A percentile compares a stretch with the other conserved stretches of the same genome.
Conservation (phyloP, 306 rosid species). For the Inga laurina region DNA sequence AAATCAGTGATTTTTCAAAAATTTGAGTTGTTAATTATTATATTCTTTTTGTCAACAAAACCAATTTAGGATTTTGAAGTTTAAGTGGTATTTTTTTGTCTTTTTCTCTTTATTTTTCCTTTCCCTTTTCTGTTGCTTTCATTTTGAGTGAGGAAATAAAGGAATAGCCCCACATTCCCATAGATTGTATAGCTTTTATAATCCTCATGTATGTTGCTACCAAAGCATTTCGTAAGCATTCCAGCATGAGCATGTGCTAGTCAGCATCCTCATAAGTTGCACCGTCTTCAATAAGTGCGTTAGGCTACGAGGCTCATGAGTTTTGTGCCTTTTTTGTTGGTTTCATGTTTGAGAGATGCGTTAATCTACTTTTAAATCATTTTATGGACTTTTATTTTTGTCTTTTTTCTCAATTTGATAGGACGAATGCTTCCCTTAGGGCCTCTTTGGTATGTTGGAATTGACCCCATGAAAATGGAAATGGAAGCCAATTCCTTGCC, state of each 20-base stretch:
- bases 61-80: no score
- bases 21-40: no score
- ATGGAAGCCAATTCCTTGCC: no score
- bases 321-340: neutral
- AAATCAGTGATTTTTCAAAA: no score
- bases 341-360: neutral
- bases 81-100: no score
- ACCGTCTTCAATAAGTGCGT: neutral
- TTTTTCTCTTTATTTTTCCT: neutral
- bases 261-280: neutral
- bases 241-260: no score
- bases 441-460: no score
- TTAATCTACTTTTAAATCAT: neutral
- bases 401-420: neutral
- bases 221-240: no score
- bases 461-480: no score
- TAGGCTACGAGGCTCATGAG: neutral
- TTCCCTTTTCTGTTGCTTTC: slow-evolving; percentile 41
- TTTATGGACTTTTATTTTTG: neutral
- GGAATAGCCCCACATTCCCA: slow-evolving; percentile 40
- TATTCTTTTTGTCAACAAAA: no score
- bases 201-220: no score
- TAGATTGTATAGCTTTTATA: slow-evolving; percentile 13
- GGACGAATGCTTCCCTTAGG: neutral
- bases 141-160: slow-evolving; percentile 48